Evolutionary conservation across 257 asterid species (phyloP).

Genomic region (Ligustrum vulgare): DNA sequence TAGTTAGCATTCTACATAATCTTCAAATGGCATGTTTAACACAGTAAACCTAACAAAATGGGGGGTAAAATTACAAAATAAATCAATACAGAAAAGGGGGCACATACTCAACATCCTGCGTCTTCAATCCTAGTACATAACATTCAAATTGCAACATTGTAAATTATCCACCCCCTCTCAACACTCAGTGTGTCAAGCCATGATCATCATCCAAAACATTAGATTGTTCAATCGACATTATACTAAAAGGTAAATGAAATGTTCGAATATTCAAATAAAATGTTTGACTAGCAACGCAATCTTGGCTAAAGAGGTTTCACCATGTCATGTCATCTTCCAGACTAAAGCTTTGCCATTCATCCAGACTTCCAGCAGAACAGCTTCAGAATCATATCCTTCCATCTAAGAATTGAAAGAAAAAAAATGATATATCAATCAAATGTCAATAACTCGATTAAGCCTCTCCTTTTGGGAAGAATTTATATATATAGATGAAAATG

Average conservation of each 20-base stretch:
- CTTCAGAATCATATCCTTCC: conserved; percentile 40
- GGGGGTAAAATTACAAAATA: conserved; percentile 38
- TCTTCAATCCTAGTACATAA: conserved; percentile 52
- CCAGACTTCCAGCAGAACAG: conserved; percentile 42
- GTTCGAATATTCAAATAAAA: conserved; percentile 39
- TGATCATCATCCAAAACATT: conserved; percentile 42
- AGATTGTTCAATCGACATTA: conserved; percentile 34
- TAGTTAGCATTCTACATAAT: conserved; percentile 38
- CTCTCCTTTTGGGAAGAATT: too few species aligned
- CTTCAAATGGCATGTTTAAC: conserved; percentile 24
- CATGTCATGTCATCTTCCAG: conserved; percentile 33
- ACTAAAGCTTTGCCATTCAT: conserved; percentile 30
- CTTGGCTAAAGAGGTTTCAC: conserved; percentile 39
- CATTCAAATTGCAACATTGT: conserved; percentile 36
- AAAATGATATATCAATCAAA: not conserved
- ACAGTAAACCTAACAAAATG: conserved; percentile 43
- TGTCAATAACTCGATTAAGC: too few species aligned
- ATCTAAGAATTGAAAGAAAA: conserved; percentile 36
- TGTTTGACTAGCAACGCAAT: conserved; percentile 38
- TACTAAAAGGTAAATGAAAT: conserved; percentile 35
- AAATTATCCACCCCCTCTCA: conserved; percentile 40
- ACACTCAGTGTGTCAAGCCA: conserved; percentile 46
- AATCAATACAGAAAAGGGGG: conserved; percentile 35
- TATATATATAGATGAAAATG: too few species aligned
- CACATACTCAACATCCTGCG: conserved; percentile 32